Evolutionary conservation across 345 rosid species (phyloP), one percentile per base, ranked within the genome.

Genomic region (Stellera chamaejasme): DNA sequence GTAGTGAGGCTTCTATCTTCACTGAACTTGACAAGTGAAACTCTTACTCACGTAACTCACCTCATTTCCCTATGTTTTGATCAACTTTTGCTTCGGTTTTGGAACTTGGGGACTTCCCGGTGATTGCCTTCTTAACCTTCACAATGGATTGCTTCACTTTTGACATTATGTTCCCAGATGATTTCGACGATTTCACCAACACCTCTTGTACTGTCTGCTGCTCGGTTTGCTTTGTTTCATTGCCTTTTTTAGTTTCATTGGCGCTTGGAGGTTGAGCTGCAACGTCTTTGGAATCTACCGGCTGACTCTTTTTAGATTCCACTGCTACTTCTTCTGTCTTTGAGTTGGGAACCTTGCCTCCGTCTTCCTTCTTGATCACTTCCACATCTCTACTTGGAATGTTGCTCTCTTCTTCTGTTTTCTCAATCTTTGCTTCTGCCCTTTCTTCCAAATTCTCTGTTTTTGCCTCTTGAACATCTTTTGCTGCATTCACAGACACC

Each of bases 81-180:
- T 75, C 86, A 11, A 36, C 81, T 66, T 79, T 77, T 8, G 75
- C 54, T 43, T 87, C 85, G 16, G 79, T 32, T 69, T 84, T 87
- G 0, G 96, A 75, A 78, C 75, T 68, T 48, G 90, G 88, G 54
- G 96, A 85, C 72, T 82, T 88, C 32, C 93, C 92, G 9, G 66
- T 70, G 27, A 88, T 74, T 23, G 96, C 96, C 66, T 88, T 88
- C 75, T 82, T 85, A 42, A 81, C 90, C 80, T 85, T 88, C 27
- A 79, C 85, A 60, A 85, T 74, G 16, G 90, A 79, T 9, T 85
- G 90, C 48, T 88, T 88, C 63, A 88, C 84, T 80, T 81, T 88
- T 36, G 88, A 75, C 52, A 88, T 76, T 27, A 88, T 72, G 72
- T 78, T 85, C 49, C 69, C 78, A 14, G 96, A 79, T 52, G 77